These are phyloP conservation scores for Sclerotinia glacialis DNA, from an alignment of 2,329 filamentous ascomycete species.

Conservation along the genomic window DNA sequence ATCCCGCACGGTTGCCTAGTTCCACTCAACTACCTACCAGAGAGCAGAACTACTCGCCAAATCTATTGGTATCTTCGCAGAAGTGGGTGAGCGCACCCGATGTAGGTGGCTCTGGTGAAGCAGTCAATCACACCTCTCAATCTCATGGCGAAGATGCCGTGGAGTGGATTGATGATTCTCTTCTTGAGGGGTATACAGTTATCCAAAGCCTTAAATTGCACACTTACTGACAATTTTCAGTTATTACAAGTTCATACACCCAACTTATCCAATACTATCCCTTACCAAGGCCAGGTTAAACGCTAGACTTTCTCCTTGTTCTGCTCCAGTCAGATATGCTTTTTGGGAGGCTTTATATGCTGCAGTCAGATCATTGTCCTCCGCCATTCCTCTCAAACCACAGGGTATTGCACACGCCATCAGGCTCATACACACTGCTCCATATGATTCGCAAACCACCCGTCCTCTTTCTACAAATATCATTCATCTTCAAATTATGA, in stretches of 20 bases:
- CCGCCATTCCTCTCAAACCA: conserved; percentile 39
- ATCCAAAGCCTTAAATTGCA: not conserved
- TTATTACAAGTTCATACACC: conserved; percentile 64
- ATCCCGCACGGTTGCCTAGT: conserved; percentile 25
- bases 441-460: conserved; percentile 45
- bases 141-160: conserved; percentile 35
- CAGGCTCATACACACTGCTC: conserved; percentile 45
- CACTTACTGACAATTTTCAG: conserved; percentile 41
- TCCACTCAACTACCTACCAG: conserved; percentile 27
- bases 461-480: conserved; percentile 46
- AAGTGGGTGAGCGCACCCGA: conserved; percentile 39
- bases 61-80: conserved; percentile 34
- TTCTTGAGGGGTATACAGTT: conserved; percentile 42
- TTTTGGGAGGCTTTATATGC: conserved; percentile 62
- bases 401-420: conserved; percentile 44
- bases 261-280: conserved; percentile 64
- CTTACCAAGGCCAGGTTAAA: conserved; percentile 55
- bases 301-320: conserved; percentile 55
- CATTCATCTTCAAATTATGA: conserved; percentile 63
- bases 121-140: conserved; percentile 28
- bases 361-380: conserved; percentile 54
- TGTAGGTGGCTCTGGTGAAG: conserved; percentile 33
- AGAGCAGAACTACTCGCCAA: conserved; percentile 38
- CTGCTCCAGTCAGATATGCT: conserved; percentile 56
- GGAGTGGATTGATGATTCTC: conserved; percentile 46